These are phyloP conservation scores for Pseudozyma flocculosa DNA, from an alignment of 1,284 basidiomycete genomes.

Conservation along the genomic window DNA sequence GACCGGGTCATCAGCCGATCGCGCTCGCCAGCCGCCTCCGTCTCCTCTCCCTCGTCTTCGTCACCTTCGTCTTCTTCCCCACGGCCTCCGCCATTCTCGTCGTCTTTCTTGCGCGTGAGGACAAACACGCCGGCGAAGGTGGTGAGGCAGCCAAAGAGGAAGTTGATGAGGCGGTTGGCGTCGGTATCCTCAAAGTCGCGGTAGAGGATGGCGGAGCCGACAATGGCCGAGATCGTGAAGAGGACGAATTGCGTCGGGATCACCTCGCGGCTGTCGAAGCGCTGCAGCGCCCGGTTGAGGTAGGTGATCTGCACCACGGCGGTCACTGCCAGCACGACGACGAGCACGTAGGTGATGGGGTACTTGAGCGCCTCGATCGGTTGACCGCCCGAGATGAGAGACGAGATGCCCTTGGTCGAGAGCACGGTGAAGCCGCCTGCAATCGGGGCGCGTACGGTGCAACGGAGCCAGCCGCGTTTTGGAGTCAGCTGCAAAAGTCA, in stretches of 20 bases:
- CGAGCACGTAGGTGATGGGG: conserved; percentile 49
- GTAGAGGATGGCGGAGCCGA: conserved; percentile 89
- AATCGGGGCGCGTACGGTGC: too few species aligned
- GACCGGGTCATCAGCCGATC: conserved; percentile 10
- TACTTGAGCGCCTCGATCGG: conserved; percentile 38
- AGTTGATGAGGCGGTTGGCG: conserved; percentile 76
- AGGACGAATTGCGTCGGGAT: conserved; percentile 87
- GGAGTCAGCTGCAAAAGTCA: too few species aligned
- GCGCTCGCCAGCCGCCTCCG: conserved; percentile 2
- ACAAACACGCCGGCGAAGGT: conserved; percentile 81
- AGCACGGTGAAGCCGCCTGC: conserved; percentile 92
- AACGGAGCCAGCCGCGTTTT: too few species aligned
- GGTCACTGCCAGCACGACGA: conserved; percentile 72
- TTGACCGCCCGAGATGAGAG: conserved; percentile 61
- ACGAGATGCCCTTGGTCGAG: conserved; percentile 88
- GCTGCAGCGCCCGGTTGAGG: conserved; percentile 68
- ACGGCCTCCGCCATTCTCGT: neutral
- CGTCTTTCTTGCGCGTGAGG: conserved; percentile 31
- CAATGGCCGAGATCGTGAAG: conserved; percentile 72
- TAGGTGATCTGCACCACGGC: conserved; percentile 87
- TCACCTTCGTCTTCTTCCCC: conserved; percentile 1
- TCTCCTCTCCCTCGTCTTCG: conserved; percentile 1
- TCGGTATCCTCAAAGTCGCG: conserved; percentile 73
- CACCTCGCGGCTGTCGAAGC: conserved; percentile 47
- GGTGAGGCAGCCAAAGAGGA: conserved; percentile 76